Base-by-base conservation (phyloP, 108 stramenopile genomes). In the Nitzschia palea region DNA sequence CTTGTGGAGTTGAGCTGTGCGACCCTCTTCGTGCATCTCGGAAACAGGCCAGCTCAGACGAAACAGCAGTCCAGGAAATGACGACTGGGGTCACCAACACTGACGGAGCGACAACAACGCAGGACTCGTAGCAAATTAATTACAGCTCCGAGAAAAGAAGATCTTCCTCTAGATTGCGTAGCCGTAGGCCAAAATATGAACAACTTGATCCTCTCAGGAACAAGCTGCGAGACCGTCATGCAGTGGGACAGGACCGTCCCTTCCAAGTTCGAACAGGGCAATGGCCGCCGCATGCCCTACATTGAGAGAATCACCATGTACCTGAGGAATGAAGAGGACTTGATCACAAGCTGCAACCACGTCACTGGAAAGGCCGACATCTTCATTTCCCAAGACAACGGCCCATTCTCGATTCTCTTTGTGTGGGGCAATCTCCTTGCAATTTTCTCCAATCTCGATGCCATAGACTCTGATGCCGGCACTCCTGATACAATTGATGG, bases 221-320 rank as follows among this genome's bases (percentile, higher is more conserved):
- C 68, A 70, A 1, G 68, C 67, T 4, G 45, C 68, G 4, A 23
- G 44, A 27, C 68, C 68, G 28, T 70, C 59, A 32, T 70, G 68
- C 3, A 32, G 10, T 10, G 44, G 29, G 23, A 0, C 28, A 0
- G 58, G 45, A 27, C 47, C 29, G 23, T 40, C 47, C 15, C 59
- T 27, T 15, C 68, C 68, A 3, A 70, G 34, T 28, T 70, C 68
- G 33, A 60, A 70, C 68, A 70, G 48, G 58, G 68, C 36, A 36
- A 70, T 70, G 29, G 68, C 68, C 27, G 68, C 68, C 0, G 68
- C 68, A 36, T 70, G 68, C 4, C 68, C 68, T 5, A 70, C 68
- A 12, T 70, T 70, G 14, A 70, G 27, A 3, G 59, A 61, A 43
- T 70, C 68, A 1, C 68, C 68, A 30, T 50, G 59, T 29, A 58